Evolutionary conservation across 2,329 filamentous ascomycete species (phyloP), one percentile per base, ranked within the genome.

Genomic region (Exophiala viscosa): DNA sequence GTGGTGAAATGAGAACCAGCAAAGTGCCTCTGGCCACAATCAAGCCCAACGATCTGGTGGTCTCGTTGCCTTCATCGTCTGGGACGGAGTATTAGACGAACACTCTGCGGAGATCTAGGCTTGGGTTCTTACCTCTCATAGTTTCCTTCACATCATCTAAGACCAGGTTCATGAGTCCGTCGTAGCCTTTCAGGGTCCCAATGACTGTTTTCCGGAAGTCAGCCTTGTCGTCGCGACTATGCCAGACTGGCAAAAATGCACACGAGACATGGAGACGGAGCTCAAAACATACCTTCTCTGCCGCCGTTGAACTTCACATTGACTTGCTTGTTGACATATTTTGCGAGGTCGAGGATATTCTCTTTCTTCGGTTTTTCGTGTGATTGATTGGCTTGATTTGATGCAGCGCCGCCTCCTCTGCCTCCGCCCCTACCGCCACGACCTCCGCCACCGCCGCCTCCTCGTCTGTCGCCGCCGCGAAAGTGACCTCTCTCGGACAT

Each of bases 311-410:
- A 97, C 74, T 97, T 97, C 69, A 99, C 91, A 8, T 82, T 87
- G 62, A 99, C 90, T 67, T 87, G 81, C 81, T 96, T 95, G 72
- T 99, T 90, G 87, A 96, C 90, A 73, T 97, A 99, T 76, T 96
- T 96, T 68, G 80, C 84, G 65, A 99, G 73, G 68, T 99, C 92
- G 48, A 99, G 82, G 65, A 99, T 99, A 70, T 96, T 97, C 74
- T 99, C 93, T 79, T 97, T 97, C 83, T 96, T 96, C 56, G 90
- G 89, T 64, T 86, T 83, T 73, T 95, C 88, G 62, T 80, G 74
- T 57, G 81, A 74, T 55, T 78, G 71, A 51, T 74, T 71, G 43
- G 71, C 72, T 47, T 73, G 70, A 35, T 73, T 70, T 45, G 73
- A 72, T 48, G 73, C 69, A 60, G 66, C 63, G 41, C 67, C 65